phyloP scores from a whole-genome alignment of 805 yeast species.

The Yarrowia bubula region DNA sequence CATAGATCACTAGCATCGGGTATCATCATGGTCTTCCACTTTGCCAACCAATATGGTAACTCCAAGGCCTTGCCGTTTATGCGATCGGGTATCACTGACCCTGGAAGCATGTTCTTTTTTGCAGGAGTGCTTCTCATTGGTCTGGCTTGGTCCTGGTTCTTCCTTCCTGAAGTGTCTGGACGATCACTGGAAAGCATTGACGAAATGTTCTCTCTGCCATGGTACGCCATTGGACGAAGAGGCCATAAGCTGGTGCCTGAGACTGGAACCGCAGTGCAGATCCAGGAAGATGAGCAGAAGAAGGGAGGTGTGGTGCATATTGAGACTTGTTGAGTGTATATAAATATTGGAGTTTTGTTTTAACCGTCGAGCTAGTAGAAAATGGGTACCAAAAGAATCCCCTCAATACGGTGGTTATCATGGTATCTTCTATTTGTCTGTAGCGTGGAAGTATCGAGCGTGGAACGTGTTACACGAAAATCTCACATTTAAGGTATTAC shows the following conservation, averaged over 20 bases:
- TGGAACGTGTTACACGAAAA: too few species aligned
- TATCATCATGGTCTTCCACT: slow-evolving; percentile 55
- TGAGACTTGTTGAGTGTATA: neutral
- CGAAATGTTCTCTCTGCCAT: slow-evolving; percentile 52
- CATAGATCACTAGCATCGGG: slow-evolving; percentile 52
- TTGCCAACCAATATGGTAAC: slow-evolving; percentile 56
- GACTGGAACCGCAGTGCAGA: neutral
- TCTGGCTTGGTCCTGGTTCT: slow-evolving; percentile 50
- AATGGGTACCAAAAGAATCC: too few species aligned
- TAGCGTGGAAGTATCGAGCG: too few species aligned
- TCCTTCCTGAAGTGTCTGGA: slow-evolving; percentile 51
- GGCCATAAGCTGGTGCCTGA: slow-evolving; percentile 8
- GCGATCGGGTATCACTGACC: slow-evolving; percentile 47
- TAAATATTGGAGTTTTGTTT: neutral
- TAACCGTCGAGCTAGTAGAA: too few species aligned
- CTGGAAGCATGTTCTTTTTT: slow-evolving; percentile 55
- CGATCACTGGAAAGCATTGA: slow-evolving; percentile 53
- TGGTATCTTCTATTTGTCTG: too few species aligned
- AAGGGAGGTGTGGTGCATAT: neutral
- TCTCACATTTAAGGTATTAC: too few species aligned
- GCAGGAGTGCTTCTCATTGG: slow-evolving; percentile 46
- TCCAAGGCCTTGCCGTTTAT: slow-evolving; percentile 54
- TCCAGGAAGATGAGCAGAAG: slow-evolving; percentile 5
- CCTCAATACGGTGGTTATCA: too few species aligned
- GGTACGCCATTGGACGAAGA: slow-evolving; percentile 52